These are phyloP conservation scores for Eucalyptus erythrocorys DNA, from an alignment of 345 rosid genomes.

Conservation along the genomic window DNA sequence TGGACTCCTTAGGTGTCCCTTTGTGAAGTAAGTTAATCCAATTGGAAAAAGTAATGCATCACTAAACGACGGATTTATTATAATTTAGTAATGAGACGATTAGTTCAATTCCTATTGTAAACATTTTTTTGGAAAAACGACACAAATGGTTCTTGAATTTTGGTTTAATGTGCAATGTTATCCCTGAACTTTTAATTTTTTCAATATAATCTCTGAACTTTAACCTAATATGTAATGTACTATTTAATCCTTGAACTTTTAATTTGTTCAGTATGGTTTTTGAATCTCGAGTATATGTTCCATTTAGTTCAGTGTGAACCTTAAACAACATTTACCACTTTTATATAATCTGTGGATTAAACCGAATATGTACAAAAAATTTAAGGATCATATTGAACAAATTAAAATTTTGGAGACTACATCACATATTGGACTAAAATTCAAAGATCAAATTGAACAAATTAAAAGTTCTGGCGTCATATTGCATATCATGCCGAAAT, in stretches of 20 bases:
- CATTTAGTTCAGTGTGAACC: too few relatives aligned
- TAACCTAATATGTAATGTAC: too few relatives aligned
- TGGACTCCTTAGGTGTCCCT: background rate
- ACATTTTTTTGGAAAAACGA: background rate
- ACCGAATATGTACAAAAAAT: too few relatives aligned
- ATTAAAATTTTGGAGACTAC: background rate
- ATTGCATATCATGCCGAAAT: background rate
- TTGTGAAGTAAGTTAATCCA: background rate
- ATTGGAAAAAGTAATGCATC: background rate
- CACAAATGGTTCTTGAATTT: too few relatives aligned
- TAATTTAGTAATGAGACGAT: background rate
- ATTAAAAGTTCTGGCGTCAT: background rate
- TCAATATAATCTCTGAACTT: too few relatives aligned
- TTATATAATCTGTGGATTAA: background rate
- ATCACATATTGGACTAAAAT: too few relatives aligned
- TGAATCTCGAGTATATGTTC: background rate
- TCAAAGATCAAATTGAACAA: too few relatives aligned
- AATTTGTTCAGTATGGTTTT: fast-evolving
- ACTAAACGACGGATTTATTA: background rate
- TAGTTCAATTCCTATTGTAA: background rate
- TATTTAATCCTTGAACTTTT: background rate
- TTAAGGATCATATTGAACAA: too few relatives aligned
- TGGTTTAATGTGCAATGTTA: background rate
- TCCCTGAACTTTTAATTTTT: fast-evolving
- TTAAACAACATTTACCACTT: background rate